Evolutionary conservation across 495 filamentous ascomycete genomes (phyloP).

Genomic region (Penicillium canescens): DNA sequence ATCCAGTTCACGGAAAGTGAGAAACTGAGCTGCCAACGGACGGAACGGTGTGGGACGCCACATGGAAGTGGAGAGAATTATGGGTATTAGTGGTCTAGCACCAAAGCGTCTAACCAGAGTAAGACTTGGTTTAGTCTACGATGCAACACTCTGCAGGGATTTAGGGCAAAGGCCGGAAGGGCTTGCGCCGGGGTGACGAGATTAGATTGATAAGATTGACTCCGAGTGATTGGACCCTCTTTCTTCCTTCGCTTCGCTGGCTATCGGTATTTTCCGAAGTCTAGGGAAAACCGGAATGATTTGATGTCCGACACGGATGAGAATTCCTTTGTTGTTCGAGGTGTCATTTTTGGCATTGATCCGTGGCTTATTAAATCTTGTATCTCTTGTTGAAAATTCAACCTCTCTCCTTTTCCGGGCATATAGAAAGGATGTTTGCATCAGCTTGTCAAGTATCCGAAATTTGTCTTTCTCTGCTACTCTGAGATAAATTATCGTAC

Average conservation of each 20-base stretch:
- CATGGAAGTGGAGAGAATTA: not conserved
- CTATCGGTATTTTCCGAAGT: not conserved
- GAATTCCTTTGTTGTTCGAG: not conserved
- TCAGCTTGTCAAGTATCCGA: too few species aligned
- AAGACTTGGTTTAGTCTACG: not conserved
- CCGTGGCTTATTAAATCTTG: not conserved
- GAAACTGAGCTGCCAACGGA: too few species aligned
- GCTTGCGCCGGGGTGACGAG: conserved; percentile 11
- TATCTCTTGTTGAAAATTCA: not conserved
- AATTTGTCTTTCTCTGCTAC: too few species aligned
- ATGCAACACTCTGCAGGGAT: not conserved
- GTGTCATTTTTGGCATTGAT: not conserved
- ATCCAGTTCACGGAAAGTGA: too few species aligned
- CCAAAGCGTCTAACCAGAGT: too few species aligned
- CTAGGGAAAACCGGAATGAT: not conserved
- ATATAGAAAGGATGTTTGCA: too few species aligned
- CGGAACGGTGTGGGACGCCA: not conserved
- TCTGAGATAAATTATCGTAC: too few species aligned
- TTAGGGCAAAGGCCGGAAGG: conserved; percentile 6
- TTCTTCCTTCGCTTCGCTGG: not conserved
- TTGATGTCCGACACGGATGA: not conserved
- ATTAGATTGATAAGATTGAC: conserved; percentile 26
- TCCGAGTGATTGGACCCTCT: conserved; percentile 2
- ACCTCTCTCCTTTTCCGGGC: too few species aligned
- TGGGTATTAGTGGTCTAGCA: not conserved